A percentile compares a stretch with the other conserved stretches of the same genome.
Evolutionary conservation across 2,329 filamentous ascomycete species (phyloP).

Genomic region (Aspergillus eucalypticola): DNA sequence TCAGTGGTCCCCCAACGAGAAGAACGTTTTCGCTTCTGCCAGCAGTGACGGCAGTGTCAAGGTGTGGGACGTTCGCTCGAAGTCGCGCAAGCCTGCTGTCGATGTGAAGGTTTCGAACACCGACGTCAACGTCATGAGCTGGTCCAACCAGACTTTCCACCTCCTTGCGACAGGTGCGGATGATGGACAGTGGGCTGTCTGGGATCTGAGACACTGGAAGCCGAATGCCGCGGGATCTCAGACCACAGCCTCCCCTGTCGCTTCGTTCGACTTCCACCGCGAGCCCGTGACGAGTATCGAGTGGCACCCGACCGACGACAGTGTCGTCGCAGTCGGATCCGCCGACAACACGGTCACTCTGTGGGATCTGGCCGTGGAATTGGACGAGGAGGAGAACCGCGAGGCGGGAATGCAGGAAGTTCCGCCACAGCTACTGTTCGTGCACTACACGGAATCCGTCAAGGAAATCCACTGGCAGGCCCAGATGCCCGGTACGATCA

Average conservation of each 20-base stretch:
- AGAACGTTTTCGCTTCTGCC: conserved; percentile 89
- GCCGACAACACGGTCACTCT: conserved; percentile 92
- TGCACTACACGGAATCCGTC: conserved; percentile 91
- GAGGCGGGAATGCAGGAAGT: conserved; percentile 86
- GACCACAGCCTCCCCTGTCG: conserved; percentile 73
- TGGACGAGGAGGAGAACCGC: conserved; percentile 95
- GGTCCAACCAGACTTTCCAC: conserved; percentile 85
- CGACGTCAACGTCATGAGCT: conserved; percentile 96
- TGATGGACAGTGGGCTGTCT: conserved; percentile 91
- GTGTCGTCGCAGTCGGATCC: conserved; percentile 86
- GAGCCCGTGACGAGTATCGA: conserved; percentile 95
- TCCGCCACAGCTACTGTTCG: conserved; percentile 90
- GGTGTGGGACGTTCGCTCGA: conserved; percentile 92
- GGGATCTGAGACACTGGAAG: conserved; percentile 97
- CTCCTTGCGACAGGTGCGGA: conserved; percentile 90
- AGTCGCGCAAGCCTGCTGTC: conserved; percentile 83
- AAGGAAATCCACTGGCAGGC: conserved; percentile 98
- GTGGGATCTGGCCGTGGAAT: conserved; percentile 94
- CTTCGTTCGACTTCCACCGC: conserved; percentile 91
- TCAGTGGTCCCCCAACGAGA: conserved; percentile 93
- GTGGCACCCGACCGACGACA: conserved; percentile 97
- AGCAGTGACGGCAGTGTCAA: conserved; percentile 93
- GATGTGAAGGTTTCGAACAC: conserved; percentile 78
- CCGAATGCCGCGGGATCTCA: conserved; percentile 53
- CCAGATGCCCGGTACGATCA: conserved; percentile 85